Evolutionary conservation across 805 yeast genomes (phyloP), one percentile per base, ranked within the genome.

Genomic region (Alloascoidea hylecoeti): DNA sequence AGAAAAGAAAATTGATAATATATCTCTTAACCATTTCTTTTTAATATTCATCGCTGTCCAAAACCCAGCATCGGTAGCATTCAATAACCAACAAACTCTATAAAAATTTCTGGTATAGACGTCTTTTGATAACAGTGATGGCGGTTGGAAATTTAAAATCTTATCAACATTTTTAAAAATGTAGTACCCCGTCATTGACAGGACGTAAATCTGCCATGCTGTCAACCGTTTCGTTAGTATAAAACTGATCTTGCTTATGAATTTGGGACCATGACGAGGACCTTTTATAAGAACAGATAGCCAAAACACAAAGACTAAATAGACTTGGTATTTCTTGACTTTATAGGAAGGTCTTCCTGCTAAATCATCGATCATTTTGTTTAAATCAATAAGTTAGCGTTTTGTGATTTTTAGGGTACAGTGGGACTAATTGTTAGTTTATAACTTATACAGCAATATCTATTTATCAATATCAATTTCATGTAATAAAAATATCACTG

Each of bases 61-160:
- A 35, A 50, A 51, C 14, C 55, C 55, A 3, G 55, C 55, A 35
- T 52, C 56, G 15, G 49, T 41, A 3, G 55, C 55, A 5, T 51
- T 51, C 30, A 51, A 36, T 15, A 51, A 41, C 52, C 55, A 49
- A 6, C 49, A 36, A 16, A 56, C 56, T 16, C 55, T 38, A 36
- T 39, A 51, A 36, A 47, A 51, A 32, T 43, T 33, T 4, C 45
- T 41, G 5, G 46, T 39, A 38, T 51, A 51, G 45, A 46, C 19
- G 23, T 44, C 40, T 18, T 49, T 48, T n/a, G n/a, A n/a, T 17
- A 50, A 32, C 3, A 56, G 56, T 18, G 45, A 50, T 15, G 52
- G 52, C 3, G 55, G 52, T 23, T 37, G 41, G 17, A 51, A 35
- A 18, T 47, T 46, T 18, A 50, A 18, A 6, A 51, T 18, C 37